Base-by-base conservation (phyloP, 139 green algal genomes). In the Chlamydomonas incerta region DNA sequence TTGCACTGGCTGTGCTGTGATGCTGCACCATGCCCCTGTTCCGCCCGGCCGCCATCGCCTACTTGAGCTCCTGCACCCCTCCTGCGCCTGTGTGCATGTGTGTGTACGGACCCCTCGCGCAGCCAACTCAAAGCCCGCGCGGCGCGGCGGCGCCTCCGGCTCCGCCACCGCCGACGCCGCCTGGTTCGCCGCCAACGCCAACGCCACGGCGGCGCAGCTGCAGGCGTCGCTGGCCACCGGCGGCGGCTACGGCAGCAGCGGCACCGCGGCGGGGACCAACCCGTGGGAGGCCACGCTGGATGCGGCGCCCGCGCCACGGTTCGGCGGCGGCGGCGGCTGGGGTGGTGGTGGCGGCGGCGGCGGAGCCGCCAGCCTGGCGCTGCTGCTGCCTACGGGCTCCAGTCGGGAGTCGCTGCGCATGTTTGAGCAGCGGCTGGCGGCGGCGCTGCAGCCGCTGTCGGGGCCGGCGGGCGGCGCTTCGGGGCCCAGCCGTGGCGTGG, bases 201-300 rank as follows among this genome's bases (percentile, higher is more conserved):
- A 5, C 41, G 41, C 41, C 41, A 50, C 41, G 8, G 41, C 41
- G 41, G 41, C 41, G 41, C 41, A 13, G 41, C 41, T 50, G 41
- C 41, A 50, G 41, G 41, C 41, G 41, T 5, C 41, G 41, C 41
- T 72, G 26, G n/a, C 13, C 33, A 15, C 6, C 17, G 33, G 20
- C 62, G n/a, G 24, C 37, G n/a, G 34, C 23, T 47, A 2, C 63
- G 47, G 33, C 46, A 28, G 24, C 60, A 23, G 13, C 60, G 26
- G n/a, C 23, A 10, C 21, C 29, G 77, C 23, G 5, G 80, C 71
- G 67, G 66, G 68, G 0, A 2, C 46, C 74, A 90, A 88, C 69
- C 87, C 87, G 15, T 90, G 75, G 82, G 87, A 90, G 82, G 69
- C 82, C 6, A 57, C 87, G 17, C 55, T 83, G 23, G 87, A 90